These are phyloP conservation scores for Capsella rubella DNA, from an alignment of 441 rosid species.

Conservation along the genomic window DNA sequence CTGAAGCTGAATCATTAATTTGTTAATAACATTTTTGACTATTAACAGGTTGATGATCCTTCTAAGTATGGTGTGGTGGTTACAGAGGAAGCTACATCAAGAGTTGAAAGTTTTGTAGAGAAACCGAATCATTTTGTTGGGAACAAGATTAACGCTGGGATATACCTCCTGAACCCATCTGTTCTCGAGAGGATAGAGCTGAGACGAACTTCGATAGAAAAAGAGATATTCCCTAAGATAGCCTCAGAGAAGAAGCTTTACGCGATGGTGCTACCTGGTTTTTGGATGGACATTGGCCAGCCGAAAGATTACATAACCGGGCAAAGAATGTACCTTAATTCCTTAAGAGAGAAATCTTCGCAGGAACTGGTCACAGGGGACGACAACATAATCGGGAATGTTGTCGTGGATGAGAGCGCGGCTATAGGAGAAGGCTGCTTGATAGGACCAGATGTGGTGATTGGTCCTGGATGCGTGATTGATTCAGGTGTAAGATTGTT, in stretches of 20 bases:
- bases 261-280: conserved; percentile 70
- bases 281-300: conserved; percentile 78
- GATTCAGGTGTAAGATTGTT: conserved; percentile 62
- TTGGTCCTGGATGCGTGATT: conserved; percentile 61
- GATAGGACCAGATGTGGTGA: conserved; percentile 66
- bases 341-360: conserved; percentile 44
- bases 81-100: conserved; percentile 55
- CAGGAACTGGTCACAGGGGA: conserved; percentile 48
- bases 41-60: conserved; percentile 56
- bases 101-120: conserved; percentile 64
- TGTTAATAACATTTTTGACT: background rate
- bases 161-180: conserved; percentile 66
- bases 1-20: background rate
- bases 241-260: conserved; percentile 58
- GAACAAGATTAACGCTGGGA: conserved; percentile 74
- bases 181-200: conserved; percentile 61
- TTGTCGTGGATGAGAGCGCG: conserved; percentile 55
- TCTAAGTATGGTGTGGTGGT: conserved; percentile 70
- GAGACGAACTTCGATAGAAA: conserved; percentile 68
- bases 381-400: conserved; percentile 54
- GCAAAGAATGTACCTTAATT: conserved; percentile 60
- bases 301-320: conserved; percentile 66
- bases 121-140: conserved; percentile 67
- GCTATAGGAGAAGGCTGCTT: conserved; percentile 59
- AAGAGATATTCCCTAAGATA: conserved; percentile 69